Evolutionary conservation across 2,329 filamentous ascomycete species (phyloP).

Genomic region (Penicillium sclerotiorum): DNA sequence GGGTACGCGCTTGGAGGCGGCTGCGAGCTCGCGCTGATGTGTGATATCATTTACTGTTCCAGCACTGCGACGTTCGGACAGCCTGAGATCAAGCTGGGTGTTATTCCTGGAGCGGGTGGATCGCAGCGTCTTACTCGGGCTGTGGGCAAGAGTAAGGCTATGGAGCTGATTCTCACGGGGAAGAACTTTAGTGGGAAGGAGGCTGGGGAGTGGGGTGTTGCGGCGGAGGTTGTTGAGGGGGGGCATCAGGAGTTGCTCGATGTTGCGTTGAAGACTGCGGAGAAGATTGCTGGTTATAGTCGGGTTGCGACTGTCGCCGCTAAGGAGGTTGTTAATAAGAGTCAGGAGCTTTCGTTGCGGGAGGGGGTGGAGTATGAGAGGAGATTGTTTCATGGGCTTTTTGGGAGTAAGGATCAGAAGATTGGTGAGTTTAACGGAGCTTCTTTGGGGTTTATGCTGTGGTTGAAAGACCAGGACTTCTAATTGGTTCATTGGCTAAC

Average conservation of each 20-base stretch:
- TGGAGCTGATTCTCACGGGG: constrained; percentile 89
- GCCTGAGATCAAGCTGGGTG: constrained; percentile 94
- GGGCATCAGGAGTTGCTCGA: constrained; percentile 81
- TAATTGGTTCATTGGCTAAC: constrained; percentile 13
- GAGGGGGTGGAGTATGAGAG: constrained; percentile 96
- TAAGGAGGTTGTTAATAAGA: constrained; percentile 99
- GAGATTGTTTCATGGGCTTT: constrained; percentile 87
- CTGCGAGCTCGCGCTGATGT: constrained; percentile 97
- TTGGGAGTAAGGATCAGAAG: constrained; percentile 96
- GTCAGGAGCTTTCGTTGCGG: constrained; percentile 81
- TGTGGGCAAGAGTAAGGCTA: constrained; percentile 80
- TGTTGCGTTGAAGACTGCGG: constrained; percentile 78
- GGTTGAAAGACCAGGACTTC: too few relatives aligned
- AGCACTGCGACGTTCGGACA: constrained; percentile 88
- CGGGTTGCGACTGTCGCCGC: constrained; percentile 83
- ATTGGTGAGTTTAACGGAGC: constrained; percentile 61
- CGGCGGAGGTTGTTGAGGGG: constrained; percentile 73
- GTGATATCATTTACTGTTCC: constrained; percentile 90
- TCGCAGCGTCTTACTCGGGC: constrained; percentile 84
- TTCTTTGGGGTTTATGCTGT: neutral
- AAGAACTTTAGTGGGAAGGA: constrained; percentile 81
- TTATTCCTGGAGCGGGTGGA: constrained; percentile 88
- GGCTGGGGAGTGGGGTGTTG: constrained; percentile 88
- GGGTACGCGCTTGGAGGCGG: constrained; percentile 93
- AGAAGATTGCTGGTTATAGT: constrained; percentile 85